These are phyloP conservation scores for Podila epigama DNA, from an alignment of 192 early-diverging fungal genomes.

Conservation along the genomic window DNA sequence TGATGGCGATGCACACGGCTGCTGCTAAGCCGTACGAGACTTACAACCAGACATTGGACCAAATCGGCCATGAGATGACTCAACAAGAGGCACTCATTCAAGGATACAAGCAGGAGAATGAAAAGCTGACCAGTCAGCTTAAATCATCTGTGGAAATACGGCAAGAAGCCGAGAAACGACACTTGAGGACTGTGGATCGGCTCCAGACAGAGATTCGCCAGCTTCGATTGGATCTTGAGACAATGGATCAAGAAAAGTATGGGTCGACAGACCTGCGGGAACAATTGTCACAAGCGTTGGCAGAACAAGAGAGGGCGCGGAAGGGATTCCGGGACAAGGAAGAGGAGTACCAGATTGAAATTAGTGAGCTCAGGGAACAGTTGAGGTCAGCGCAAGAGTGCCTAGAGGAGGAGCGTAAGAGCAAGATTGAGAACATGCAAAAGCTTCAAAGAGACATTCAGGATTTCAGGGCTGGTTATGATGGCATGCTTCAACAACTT, in stretches of 20 bases:
- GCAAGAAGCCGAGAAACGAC: constrained; percentile 44
- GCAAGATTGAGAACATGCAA: constrained; percentile 39
- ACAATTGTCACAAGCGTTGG: constrained; percentile 16
- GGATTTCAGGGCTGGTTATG: constrained; percentile 34
- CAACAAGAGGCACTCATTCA: constrained; percentile 44
- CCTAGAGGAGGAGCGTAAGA: constrained; percentile 33
- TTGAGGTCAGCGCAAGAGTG: constrained; percentile 17
- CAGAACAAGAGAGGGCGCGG: constrained; percentile 17
- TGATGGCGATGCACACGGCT: constrained; percentile 51
- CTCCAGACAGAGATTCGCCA: constrained; percentile 30
- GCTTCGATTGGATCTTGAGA: constrained; percentile 29
- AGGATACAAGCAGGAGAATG: constrained; percentile 47
- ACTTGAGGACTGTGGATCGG: constrained; percentile 22
- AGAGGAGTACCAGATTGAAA: constrained; percentile 34
- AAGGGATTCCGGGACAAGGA: constrained; percentile 43
- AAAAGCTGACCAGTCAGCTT: constrained; percentile 32
- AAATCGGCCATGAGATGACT: constrained; percentile 47
- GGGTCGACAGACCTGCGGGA: constrained; percentile 21
- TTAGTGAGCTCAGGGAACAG: constrained; percentile 27
- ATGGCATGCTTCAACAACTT: constrained; percentile 28
- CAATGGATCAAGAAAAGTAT: constrained; percentile 34
- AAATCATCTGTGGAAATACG: constrained; percentile 45
- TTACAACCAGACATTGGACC: constrained; percentile 38
- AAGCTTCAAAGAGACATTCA: constrained; percentile 33
- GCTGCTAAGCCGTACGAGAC: constrained; percentile 48